These are phyloP conservation scores for Hydrangea macrophylla DNA, from an alignment of 148 eudicot genomes.

Conservation along the genomic window DNA sequence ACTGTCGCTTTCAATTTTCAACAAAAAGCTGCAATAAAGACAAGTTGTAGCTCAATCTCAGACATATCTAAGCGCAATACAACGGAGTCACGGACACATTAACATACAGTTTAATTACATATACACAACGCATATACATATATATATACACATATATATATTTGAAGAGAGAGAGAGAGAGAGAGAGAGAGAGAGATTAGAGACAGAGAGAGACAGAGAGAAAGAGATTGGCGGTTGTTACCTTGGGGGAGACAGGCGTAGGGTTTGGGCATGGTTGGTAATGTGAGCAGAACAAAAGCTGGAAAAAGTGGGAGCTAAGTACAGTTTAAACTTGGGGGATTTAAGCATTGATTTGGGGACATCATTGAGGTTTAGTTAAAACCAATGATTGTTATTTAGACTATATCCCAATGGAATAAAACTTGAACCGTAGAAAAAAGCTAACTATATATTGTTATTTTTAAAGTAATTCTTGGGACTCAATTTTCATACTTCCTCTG, in stretches of 20 bases:
- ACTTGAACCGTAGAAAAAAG: no score
- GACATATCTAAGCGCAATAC: neutral
- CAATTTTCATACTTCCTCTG: no score
- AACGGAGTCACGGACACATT: no score
- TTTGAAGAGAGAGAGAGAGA: neutral
- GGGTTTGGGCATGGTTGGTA: slow-evolving; percentile 37
- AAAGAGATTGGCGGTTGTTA: slow-evolving; percentile 13
- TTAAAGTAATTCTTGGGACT: no score
- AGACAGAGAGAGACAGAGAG: neutral
- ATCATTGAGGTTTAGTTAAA: no score
- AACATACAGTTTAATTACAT: no score
- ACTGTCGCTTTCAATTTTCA: neutral
- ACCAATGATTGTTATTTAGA: no score
- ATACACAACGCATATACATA: no score
- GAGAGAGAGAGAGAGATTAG: neutral
- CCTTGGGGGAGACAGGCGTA: slow-evolving; percentile 39
- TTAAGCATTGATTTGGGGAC: no score
- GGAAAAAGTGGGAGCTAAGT: neutral
- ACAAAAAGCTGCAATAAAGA: slow-evolving; percentile 17
- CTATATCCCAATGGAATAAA: no score
- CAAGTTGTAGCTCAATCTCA: neutral
- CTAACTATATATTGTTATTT: no score
- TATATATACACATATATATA: neutral
- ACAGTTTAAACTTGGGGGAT: no score
- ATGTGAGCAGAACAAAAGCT: neutral